Evolutionary conservation across 352 stramenopile species (phyloP).

Genomic region (Thraustochytrium sp.): DNA sequence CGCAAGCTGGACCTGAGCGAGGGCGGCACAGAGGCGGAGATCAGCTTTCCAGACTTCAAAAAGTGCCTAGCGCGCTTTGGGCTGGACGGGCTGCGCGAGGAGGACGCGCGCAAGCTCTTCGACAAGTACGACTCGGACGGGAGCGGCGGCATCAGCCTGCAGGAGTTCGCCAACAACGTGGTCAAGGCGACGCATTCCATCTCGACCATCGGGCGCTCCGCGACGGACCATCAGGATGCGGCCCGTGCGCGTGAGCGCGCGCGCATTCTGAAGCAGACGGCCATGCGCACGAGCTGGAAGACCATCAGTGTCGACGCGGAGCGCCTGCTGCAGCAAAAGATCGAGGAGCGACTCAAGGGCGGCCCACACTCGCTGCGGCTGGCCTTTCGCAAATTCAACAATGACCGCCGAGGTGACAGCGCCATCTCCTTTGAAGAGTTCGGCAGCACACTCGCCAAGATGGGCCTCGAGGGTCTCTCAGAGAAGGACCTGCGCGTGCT

Average conservation of each 20-base stretch:
- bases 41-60: constrained; percentile 40
- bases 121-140: constrained; percentile 22
- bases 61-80: constrained; percentile 25
- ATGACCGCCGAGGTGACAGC: constrained; percentile 4
- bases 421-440: constrained; percentile 35
- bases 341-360: constrained; percentile 15
- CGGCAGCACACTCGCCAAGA: neutral
- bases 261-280: constrained; percentile 26
- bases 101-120: constrained; percentile 23
- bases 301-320: constrained; percentile 28
- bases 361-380: constrained; percentile 12
- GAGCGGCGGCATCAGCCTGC: constrained; percentile 13
- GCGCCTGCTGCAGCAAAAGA: constrained; percentile 12
- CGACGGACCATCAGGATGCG: constrained; percentile 17
- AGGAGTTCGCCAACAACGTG: constrained; percentile 32
- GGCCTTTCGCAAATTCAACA: constrained; percentile 33
- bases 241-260: neutral
- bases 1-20: constrained; percentile 1
- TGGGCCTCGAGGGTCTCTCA: constrained; percentile 22
- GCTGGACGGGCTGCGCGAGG: neutral
- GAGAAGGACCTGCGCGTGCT: neutral
- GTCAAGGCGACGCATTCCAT: neutral
- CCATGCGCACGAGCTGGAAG: constrained; percentile 34
- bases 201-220: neutral
- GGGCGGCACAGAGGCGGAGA: neutral